phyloP scores from a whole-genome alignment of 2,329 filamentous ascomycete genomes.

The Fusarium sp. region DNA sequence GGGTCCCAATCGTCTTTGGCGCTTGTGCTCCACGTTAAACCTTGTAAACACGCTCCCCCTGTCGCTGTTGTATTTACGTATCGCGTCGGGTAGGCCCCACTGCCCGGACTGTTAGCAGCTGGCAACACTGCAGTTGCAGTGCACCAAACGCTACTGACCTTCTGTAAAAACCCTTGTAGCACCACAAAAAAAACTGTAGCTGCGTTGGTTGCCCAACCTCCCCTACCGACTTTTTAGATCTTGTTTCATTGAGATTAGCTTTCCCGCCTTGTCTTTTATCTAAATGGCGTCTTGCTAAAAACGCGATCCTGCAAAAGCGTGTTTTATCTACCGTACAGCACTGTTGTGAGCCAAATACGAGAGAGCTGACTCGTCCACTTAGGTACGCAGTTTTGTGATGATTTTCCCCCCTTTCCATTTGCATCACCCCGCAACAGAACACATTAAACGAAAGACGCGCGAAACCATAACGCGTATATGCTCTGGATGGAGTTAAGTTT shows the following conservation, averaged over 20 bases:
- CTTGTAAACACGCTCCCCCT: constrained; percentile 45
- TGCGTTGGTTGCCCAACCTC: background rate
- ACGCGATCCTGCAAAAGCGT: constrained; percentile 21
- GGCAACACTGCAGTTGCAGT: constrained; percentile 1
- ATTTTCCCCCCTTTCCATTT: constrained; percentile 29
- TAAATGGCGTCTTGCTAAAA: constrained; percentile 13
- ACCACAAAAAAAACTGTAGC: background rate
- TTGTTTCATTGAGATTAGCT: constrained; percentile 21
- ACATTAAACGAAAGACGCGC: constrained; percentile 32
- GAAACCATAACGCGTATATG: constrained; percentile 33
- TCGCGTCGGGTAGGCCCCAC: background rate
- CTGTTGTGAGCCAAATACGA: constrained; percentile 26
- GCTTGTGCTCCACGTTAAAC: constrained; percentile 49
- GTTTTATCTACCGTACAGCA: constrained; percentile 13
- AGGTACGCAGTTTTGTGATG: constrained; percentile 12
- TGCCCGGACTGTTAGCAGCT: constrained; percentile 12
- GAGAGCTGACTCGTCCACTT: constrained; percentile 37
- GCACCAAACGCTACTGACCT: too few species aligned
- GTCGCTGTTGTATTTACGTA: constrained; percentile 33
- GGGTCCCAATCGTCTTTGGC: constrained; percentile 34
- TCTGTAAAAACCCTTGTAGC: background rate
- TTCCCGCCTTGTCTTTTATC: constrained; percentile 29
- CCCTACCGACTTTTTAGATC: constrained; percentile 14
- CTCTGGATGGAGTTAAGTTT: background rate
- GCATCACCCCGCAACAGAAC: constrained; percentile 39